phyloP scores from a whole-genome alignment of 768 basidiomycete species.

The Phaeotremella skinneri region DNA sequence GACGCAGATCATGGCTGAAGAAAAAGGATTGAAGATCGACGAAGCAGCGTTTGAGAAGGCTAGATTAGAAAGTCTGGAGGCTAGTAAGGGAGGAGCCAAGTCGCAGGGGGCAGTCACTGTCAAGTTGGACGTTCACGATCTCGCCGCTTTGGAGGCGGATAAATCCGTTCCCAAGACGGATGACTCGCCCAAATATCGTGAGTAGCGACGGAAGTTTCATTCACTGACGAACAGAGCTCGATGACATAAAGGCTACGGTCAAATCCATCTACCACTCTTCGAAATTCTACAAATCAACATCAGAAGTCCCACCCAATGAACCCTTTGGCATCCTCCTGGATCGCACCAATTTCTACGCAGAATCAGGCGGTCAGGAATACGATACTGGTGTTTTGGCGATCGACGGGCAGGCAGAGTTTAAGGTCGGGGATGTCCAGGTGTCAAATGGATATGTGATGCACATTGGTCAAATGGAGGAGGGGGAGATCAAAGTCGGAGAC shows the following conservation, averaged over 20 bases:
- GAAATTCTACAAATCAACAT: constrained; percentile 68
- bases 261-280: constrained; percentile 83
- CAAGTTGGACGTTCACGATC: constrained; percentile 92
- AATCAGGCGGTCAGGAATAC: constrained; percentile 94
- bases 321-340: constrained; percentile 85
- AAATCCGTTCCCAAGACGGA: constrained; percentile 80
- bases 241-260: constrained; percentile 71
- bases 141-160: constrained; percentile 79
- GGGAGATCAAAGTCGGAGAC: constrained; percentile 71
- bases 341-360: constrained; percentile 93
- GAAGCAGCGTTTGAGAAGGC: constrained; percentile 86
- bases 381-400: constrained; percentile 94
- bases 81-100: constrained; percentile 77
- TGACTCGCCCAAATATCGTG: constrained; percentile 87
- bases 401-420: constrained; percentile 86
- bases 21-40: constrained; percentile 77
- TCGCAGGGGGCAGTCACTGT: constrained; percentile 60
- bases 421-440: constrained; percentile 87
- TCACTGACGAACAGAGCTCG: constrained; percentile 59
- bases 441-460: constrained; percentile 96
- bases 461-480: constrained; percentile 85
- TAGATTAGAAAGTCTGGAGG: constrained; percentile 81
- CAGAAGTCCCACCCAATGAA: constrained; percentile 62
- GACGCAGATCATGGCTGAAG: constrained; percentile 95
- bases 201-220: constrained; percentile 32